phyloP scores from a whole-genome alignment of 2,329 filamentous ascomycete species.

The Zymoseptoria tritici region DNA sequence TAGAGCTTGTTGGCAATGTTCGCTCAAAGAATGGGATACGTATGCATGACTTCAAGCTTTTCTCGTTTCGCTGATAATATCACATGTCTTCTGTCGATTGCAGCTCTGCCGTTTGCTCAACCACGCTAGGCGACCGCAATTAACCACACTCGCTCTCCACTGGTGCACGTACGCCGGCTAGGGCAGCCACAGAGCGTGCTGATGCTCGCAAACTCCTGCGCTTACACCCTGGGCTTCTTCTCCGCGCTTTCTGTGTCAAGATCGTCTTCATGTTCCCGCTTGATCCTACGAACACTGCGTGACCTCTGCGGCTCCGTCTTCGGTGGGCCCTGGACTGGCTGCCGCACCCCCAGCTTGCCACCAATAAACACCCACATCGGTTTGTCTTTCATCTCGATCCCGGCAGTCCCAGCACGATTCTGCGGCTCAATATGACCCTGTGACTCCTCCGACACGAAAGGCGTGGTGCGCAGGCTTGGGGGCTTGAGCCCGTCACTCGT shows the following conservation, averaged over 20 bases:
- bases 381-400: neutral
- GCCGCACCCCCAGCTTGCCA: neutral
- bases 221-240: too few relatives aligned
- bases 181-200: too few relatives aligned
- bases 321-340: neutral
- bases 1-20: neutral
- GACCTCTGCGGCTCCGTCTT: neutral
- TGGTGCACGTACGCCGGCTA: too few relatives aligned
- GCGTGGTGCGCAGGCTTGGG: neutral
- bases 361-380: neutral
- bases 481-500: neutral
- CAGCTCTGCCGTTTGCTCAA: too few relatives aligned
- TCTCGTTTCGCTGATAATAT: slow-evolving; percentile 4
- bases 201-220: too few relatives aligned
- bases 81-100: neutral
- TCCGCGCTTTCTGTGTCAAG: too few relatives aligned
- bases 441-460: neutral
- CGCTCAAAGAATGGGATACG: neutral
- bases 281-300: neutral
- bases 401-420: neutral
- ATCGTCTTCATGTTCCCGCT: neutral
- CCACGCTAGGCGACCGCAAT: too few relatives aligned
- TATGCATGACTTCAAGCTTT: neutral
- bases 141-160: too few relatives aligned
- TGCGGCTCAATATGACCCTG: neutral